A percentile compares a stretch with the other conserved stretches of the same genome.
Evolutionary conservation across 108 stramenopile genomes (phyloP).

Genomic region (Nitzschia sp.): DNA sequence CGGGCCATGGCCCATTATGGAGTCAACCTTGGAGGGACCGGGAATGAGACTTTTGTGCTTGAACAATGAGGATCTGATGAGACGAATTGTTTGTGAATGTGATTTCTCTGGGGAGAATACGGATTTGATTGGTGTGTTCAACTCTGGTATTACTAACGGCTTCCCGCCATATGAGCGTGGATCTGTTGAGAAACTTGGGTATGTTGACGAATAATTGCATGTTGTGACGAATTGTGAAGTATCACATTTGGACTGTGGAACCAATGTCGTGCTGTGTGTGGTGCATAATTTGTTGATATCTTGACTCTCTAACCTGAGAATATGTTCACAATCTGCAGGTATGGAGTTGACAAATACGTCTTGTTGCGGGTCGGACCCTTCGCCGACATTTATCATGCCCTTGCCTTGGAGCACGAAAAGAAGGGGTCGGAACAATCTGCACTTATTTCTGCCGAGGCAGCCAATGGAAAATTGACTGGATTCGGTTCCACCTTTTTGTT

Average conservation of each 20-base stretch:
- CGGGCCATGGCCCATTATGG: slow-evolving; percentile 81
- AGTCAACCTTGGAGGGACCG: slow-evolving; percentile 51
- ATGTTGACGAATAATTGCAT: too few species aligned
- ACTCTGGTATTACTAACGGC: slow-evolving; percentile 54
- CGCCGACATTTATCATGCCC: slow-evolving; percentile 71
- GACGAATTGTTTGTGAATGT: slow-evolving; percentile 70
- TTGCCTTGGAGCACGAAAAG: slow-evolving; percentile 59
- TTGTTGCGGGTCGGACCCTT: slow-evolving; percentile 78
- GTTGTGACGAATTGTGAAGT: too few species aligned
- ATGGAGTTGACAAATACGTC: slow-evolving; percentile 81
- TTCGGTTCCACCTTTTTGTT: slow-evolving; percentile 79
- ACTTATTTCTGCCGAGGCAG: slow-evolving; percentile 80
- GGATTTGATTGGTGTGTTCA: slow-evolving; percentile 64
- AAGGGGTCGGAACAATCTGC: slow-evolving; percentile 60
- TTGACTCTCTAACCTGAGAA: too few species aligned
- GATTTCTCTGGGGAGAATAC: slow-evolving; percentile 46
- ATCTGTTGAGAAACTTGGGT: slow-evolving; percentile 63
- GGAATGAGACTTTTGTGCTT: slow-evolving; percentile 70
- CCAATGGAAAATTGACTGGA: slow-evolving; percentile 69
- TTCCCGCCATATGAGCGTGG: slow-evolving; percentile 69
- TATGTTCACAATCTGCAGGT: slow-evolving; percentile 21
- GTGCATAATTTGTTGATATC: too few species aligned
- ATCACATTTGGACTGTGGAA: too few species aligned
- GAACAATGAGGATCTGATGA: slow-evolving; percentile 80
- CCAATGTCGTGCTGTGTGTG: too few species aligned